Percentiles rank a stretch among this genome's conserved stretches.
Conservation (phyloP, 331 rosid genomes). For the Erythrophleum ivorense region DNA sequence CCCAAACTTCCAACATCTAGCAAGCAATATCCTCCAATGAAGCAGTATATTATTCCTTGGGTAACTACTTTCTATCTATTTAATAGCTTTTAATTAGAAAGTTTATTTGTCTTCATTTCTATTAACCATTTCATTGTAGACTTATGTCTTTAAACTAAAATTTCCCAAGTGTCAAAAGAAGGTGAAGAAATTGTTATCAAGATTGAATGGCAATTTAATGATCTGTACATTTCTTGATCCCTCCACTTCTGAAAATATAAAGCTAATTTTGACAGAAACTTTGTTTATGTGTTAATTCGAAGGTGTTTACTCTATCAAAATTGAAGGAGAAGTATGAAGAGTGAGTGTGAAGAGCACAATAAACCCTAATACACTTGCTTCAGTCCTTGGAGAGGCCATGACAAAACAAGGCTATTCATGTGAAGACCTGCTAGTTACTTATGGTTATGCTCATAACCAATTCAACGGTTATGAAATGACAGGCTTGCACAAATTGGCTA, state of each 20-base stretch:
- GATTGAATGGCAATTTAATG: slow-evolving; percentile 8
- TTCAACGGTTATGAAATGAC: not conserved
- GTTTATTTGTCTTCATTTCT: not conserved
- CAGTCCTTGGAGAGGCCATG: not conserved
- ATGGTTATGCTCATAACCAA: too few relatives aligned
- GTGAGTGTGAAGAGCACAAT: not conserved
- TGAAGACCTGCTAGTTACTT: not conserved
- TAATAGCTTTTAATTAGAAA: not conserved
- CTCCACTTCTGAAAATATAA: not conserved
- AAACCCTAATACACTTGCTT: not conserved
- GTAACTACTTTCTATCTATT: slow-evolving; percentile 10
- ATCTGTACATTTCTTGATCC: not conserved
- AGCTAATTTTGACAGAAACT: not conserved
- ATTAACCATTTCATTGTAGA: slow-evolving; percentile 6
- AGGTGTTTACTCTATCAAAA: slow-evolving; percentile 24
- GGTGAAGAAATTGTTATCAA: slow-evolving; percentile 19
- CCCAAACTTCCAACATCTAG: not conserved
- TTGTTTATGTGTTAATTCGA: not conserved
- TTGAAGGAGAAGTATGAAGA: slow-evolving; percentile 15
- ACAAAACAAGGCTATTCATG: not conserved
- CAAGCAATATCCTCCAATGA: slow-evolving; percentile 12
- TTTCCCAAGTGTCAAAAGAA: slow-evolving; percentile 28
- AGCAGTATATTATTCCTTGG: not conserved
- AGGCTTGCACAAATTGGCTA: slow-evolving; percentile 17
- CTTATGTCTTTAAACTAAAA: not conserved